Base-by-base conservation (phyloP, 331 rosid species). In the Phaseolus coccineus region DNA sequence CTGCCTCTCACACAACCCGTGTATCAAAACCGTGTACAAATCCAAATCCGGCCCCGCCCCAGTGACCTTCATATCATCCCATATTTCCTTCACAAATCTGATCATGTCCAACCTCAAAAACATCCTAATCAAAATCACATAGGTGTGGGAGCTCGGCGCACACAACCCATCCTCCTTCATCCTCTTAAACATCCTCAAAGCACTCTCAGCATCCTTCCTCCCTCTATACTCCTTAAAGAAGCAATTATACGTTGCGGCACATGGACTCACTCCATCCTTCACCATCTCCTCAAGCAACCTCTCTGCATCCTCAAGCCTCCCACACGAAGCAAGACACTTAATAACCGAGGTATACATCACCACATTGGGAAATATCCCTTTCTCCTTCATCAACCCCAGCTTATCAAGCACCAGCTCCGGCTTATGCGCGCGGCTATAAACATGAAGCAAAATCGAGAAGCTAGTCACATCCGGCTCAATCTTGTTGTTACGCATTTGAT, bases 81-180 rank as follows among this genome's bases (percentile, higher is more conserved):
- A 62, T 15, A 62, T 62, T 5, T 62, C 68, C 44, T 33, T 62
- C 68, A 31, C 68, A 31, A 62, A 25, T 19, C 5, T 31, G 25
- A 62, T 15, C 68, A 31, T 62, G 3, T 15, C 44, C 25, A 62
- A 62, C 44, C 44, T 62, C 68, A 62, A 33, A 15, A 62, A 62
- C 68, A 62, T 62, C 44, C 68, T 62, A 5, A 62, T 62, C 68
- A 62, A 62, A 62, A 62, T 62, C 10, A 62, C 68, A 62, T 62
- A 62, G 6, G 42, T 62, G 1, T 62, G 68, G 2, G 68, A 62
- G 19, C 68, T 62, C 2, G 68, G 68, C 8, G 1, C 0, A 2
- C 68, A 62, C 25, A 62, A 33, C 19, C 68, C 68, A 62, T 62
- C 68, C 44, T 62, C 68, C 25, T 62, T 62, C 68, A 62, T 62